These are phyloP conservation scores for Penicillium paxilli DNA, from an alignment of 495 filamentous ascomycete species.

Conservation along the genomic window DNA sequence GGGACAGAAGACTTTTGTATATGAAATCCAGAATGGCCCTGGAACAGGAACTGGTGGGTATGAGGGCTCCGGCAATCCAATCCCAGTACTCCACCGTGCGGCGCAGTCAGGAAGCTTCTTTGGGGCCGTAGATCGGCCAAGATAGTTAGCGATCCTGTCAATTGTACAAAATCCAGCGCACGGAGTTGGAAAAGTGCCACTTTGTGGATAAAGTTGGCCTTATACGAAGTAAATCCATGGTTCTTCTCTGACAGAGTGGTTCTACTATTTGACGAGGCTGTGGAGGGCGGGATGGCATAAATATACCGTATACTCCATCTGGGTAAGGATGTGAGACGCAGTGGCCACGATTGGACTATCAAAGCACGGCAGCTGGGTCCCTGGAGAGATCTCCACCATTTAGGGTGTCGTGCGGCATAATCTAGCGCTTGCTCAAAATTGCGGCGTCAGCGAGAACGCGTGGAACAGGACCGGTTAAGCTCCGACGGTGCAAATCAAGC, in stretches of 20 bases:
- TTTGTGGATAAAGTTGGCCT: background rate
- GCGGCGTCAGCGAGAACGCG: constrained; percentile 9
- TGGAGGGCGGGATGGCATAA: background rate
- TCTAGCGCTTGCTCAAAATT: constrained; percentile 3
- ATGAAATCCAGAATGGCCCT: background rate
- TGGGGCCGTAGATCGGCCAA: background rate
- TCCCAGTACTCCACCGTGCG: constrained; percentile 1
- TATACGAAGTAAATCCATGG: constrained; percentile 6
- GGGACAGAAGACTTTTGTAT: background rate
- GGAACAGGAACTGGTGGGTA: background rate
- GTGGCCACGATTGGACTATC: background rate
- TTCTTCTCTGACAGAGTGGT: constrained; percentile 1
- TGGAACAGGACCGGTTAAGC: background rate
- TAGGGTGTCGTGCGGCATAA: constrained; percentile 1
- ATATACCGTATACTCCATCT: constrained; percentile 1
- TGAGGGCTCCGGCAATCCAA: background rate
- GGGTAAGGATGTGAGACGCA: background rate
- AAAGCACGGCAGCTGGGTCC: background rate
- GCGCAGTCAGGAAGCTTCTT: background rate
- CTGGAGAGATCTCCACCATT: background rate
- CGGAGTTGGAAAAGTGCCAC: no score
- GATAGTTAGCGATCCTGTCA: background rate
- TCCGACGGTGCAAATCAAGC: constrained; percentile 7
- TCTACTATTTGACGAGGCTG: background rate
- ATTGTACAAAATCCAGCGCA: background rate